phyloP scores from a whole-genome alignment of 1,284 basidiomycete genomes.

The Waitea zeae region DNA sequence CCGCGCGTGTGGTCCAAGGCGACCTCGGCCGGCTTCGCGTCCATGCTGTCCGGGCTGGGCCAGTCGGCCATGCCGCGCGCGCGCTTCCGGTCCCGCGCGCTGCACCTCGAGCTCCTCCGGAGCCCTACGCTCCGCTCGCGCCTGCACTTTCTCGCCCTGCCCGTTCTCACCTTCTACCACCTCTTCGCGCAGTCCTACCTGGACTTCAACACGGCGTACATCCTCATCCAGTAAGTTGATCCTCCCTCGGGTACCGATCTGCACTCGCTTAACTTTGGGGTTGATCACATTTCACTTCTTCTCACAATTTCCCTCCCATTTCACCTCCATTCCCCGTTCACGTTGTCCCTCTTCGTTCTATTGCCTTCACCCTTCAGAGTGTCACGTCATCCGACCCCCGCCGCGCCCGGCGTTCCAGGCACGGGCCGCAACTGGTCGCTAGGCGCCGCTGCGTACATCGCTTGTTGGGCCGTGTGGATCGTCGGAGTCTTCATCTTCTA shows the following conservation, averaged over 20 bases:
- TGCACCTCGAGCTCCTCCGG: slow-evolving; percentile 47
- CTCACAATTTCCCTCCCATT: slow-evolving; percentile 2
- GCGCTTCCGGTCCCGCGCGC: slow-evolving; percentile 40
- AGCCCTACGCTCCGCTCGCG: slow-evolving; percentile 36
- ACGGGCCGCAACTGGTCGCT: slow-evolving; percentile 63
- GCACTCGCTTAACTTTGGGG: not conserved
- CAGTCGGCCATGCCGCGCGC: slow-evolving; percentile 24
- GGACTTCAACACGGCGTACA: slow-evolving; percentile 67
- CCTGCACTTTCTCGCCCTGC: slow-evolving; percentile 48
- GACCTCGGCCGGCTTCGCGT: slow-evolving; percentile 27
- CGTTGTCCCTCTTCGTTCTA: not conserved
- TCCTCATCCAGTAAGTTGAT: slow-evolving; percentile 51
- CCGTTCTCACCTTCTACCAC: slow-evolving; percentile 49
- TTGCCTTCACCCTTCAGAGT: slow-evolving; percentile 22
- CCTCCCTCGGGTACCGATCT: slow-evolving; percentile 4
- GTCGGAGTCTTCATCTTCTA: slow-evolving; percentile 64
- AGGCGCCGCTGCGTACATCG: slow-evolving; percentile 59
- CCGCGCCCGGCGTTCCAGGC: slow-evolving; percentile 43
- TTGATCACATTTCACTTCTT: slow-evolving; percentile 6
- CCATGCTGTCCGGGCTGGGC: slow-evolving; percentile 25
- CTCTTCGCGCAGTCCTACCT: slow-evolving; percentile 62
- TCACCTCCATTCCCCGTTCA: slow-evolving; percentile 8
- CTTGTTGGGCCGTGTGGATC: slow-evolving; percentile 63
- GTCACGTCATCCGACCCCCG: slow-evolving; percentile 49
- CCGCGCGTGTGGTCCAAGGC: slow-evolving; percentile 42